These are phyloP conservation scores for Primulina tabacum DNA, from an alignment of 257 asterid species.

Conservation along the genomic window DNA sequence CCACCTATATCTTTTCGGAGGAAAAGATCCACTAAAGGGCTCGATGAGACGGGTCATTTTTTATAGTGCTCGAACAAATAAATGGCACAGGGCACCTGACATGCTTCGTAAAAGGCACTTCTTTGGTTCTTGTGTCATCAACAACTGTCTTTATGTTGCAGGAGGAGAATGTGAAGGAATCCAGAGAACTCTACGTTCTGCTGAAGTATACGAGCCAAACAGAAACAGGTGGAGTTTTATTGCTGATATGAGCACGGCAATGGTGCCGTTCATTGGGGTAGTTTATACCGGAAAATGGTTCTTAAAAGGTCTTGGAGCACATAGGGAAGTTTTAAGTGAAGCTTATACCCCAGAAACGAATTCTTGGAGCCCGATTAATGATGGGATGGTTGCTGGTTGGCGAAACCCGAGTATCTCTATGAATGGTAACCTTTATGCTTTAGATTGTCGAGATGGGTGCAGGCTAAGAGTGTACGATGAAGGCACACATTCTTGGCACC, in stretches of 20 bases:
- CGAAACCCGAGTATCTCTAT: constrained; percentile 60
- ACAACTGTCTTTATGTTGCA: constrained; percentile 62
- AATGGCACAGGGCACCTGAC: constrained; percentile 65
- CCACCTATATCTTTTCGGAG: constrained; percentile 57
- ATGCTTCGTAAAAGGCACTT: constrained; percentile 60
- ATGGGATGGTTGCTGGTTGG: constrained; percentile 65
- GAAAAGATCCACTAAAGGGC: constrained; percentile 54
- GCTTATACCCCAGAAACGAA: constrained; percentile 47
- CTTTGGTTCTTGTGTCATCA: constrained; percentile 56
- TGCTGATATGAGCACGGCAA: constrained; percentile 62
- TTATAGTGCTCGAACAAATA: constrained; percentile 58
- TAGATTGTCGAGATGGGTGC: constrained; percentile 62
- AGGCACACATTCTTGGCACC: constrained; percentile 43
- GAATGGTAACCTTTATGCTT: constrained; percentile 59
- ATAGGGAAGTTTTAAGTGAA: constrained; percentile 59
- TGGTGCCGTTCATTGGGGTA: constrained; percentile 66
- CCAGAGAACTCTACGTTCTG: constrained; percentile 51
- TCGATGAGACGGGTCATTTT: constrained; percentile 58
- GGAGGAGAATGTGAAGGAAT: constrained; percentile 72
- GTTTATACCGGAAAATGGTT: constrained; percentile 56
- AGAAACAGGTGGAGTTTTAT: constrained; percentile 57
- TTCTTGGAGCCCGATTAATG: constrained; percentile 46
- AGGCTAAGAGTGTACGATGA: constrained; percentile 51
- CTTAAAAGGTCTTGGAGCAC: constrained; percentile 57
- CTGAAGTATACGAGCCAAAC: constrained; percentile 58